Conservation (phyloP, 805 yeast genomes). For the Starmera caribaea region DNA sequence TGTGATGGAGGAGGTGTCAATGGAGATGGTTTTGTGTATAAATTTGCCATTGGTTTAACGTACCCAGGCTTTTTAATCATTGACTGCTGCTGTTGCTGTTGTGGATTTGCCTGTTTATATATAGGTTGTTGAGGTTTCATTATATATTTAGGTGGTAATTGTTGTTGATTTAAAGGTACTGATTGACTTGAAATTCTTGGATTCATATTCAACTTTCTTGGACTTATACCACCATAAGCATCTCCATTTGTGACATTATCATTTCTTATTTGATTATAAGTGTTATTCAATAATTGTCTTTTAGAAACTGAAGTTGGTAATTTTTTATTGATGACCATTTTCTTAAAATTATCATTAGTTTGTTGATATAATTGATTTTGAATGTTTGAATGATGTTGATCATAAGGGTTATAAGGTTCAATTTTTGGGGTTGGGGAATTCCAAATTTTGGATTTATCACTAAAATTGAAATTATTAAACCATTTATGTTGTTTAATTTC, state of each 20-base stretch:
- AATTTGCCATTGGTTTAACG: not conserved
- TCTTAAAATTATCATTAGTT: slow-evolving; percentile 1
- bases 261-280: slow-evolving; percentile 16
- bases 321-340: slow-evolving; percentile 10
- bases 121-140: not conserved
- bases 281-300: slow-evolving; percentile 14
- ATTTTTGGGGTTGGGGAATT: slow-evolving; percentile 53
- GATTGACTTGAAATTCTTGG: not conserved
- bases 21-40: not conserved
- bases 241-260: slow-evolving; percentile 2
- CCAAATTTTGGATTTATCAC: slow-evolving; percentile 62
- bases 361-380: slow-evolving; percentile 3
- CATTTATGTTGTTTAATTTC: slow-evolving; percentile 62
- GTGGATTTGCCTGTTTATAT: not conserved
- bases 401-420: slow-evolving; percentile 49
- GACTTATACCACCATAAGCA: not conserved
- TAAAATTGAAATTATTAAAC: slow-evolving; percentile 62
- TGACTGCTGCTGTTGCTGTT: not conserved
- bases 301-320: slow-evolving; percentile 14
- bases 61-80: no score
- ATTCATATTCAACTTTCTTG: not conserved
- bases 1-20: not conserved
- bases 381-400: slow-evolving; percentile 7
- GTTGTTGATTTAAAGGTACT: not conserved
- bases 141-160: not conserved